Evolutionary conservation across 2,329 filamentous ascomycete species (phyloP), one percentile per base, ranked within the genome.

Genomic region (Xylariaceae sp.): DNA sequence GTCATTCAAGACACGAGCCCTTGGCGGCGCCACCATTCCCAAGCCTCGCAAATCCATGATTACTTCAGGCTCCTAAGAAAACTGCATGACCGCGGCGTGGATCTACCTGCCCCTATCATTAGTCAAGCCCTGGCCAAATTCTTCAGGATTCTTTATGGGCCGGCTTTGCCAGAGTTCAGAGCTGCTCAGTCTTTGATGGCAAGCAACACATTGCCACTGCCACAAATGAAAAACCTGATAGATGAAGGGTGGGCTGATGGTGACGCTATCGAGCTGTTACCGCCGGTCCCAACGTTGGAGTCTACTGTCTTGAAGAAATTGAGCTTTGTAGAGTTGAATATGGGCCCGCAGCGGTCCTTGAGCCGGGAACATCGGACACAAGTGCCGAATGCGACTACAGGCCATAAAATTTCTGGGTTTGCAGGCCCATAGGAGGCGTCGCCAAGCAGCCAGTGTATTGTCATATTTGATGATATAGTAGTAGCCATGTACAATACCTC

Each of bases 191-290:
- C 58, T 17, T 55, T 52, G 37, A 52, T 56, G 42, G 46, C 47
- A 6, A 45, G 22, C 2, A 65, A 66, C 45, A 57, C 48, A 17
- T 49, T 68, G 11, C 56, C 54, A 3, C 42, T 71, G 3, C 34
- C 40, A 6, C 55, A 67, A 34, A 66, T 67, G 45, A 68, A 67
- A 54, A 44, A 34, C 2, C 42, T 67, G n/a, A 62, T 67, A 32
- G 65, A 71, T 27, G 50, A 58, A 14, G 66, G 66, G 0, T 72
- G 69, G 69, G 65, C 60, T 14, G 43, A 42, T 8, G 53, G 7
- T 32, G 27, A 32, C 27, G n/a, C n/a, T n/a, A 32, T 32, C 5
- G 12, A 12, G 27, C 12, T 32, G 12, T 32, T 32, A 32, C 27
- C 27, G 12, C 27, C 12, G 12, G 27, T 8, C 16, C 16, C 12